Evolutionary conservation across 257 asterid species (phyloP), one percentile per base, ranked within the genome.

Genomic region (Solanum tarapatanum): DNA sequence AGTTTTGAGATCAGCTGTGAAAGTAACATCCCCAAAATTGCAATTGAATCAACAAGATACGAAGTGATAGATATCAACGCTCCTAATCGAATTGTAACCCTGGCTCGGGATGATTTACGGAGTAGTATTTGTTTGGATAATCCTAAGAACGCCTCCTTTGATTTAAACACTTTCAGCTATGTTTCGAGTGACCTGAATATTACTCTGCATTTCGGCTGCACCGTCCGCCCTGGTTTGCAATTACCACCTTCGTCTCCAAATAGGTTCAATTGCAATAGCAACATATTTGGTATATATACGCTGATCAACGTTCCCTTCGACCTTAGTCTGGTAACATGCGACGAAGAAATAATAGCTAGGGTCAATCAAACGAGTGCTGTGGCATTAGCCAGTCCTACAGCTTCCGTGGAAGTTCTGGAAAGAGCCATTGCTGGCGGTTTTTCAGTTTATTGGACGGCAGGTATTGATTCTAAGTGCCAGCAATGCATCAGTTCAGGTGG

Each of bases 71-170:
- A 1, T 0, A 43, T 89, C 4, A 1, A 89, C 4, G 7, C 2
- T 70, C 0, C 12, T 1, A 28, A 14, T 2, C 83, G 33, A 37
- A 90, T 88, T 1, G 14, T 92, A 2, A 87, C 23, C 1, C 87
- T 94, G 36, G 89, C 96, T 0, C 86, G 96, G 85, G 80, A 91
- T 33, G 98, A 94, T 87, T 86, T 96, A 2, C 88, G 24, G 83
- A 16, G 7, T 85, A 10, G 2, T 51, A 2, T n/a, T 5, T 94
- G 97, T 37, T 88, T 91, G 7, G 12, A 8, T 0, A 5, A 7
- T 3, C 73, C 43, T 33, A 3, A 4, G 37, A 88, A 91, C 33
- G 89, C 93, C 26, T 64, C 91, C 84, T 43, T 93, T 21, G 55
- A 89, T 68, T 68, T 23, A 11, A 41, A 19, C 89, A 64, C 60